Evolutionary conservation across 1,284 basidiomycete species (phyloP), one percentile per base, ranked within the genome.

Genomic region (Polyporus tsugae): DNA sequence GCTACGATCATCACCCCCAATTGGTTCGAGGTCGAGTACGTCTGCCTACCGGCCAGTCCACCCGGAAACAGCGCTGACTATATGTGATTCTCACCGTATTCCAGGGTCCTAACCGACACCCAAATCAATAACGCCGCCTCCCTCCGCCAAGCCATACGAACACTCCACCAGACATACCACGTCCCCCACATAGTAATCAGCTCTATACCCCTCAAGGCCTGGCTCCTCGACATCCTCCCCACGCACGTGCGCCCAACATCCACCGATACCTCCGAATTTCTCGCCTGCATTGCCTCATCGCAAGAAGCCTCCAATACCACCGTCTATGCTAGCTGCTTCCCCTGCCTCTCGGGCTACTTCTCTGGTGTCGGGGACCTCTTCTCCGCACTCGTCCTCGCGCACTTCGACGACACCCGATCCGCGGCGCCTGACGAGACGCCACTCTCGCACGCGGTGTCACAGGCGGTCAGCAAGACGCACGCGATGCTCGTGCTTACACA

Each of bases 311-410:
- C 71, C 63, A 38, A 66, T 17, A 86, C 87, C 1, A 77, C 76
- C 0, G 85, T 97, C 22, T 87, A 93, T 79, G 89, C 90, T 0
- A 88, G 90, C 73, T 86, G 85, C 57, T 90, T 99, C 11, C 93
- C 94, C 0, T 88, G 93, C 53, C 87, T 98, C 35, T 89, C 92
- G 25, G 96, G 96, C 10, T 98, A 98, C 82, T 99, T 97, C 79
- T 94, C 95, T 11, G 98, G 97, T 35, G 97, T 98, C 2, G 98
- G 97, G 15, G 97, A 99, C 78, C 88, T 99, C 63, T 99, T 99
- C 82, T 96, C 97, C 2, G 95, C 98, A 0, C 89, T 99, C 64
- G 89, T 97, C 19, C 84, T 98, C 0, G 97, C 91, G 0, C 92
- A 97, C 75, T 98, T 91, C 79, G 60, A 62, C 10, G 42, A 33